A percentile compares a stretch with the other conserved stretches of the same genome.
These are phyloP conservation scores for Tetrapisispora taiwanensis DNA, from an alignment of 805 yeast genomes.

Conservation along the genomic window DNA sequence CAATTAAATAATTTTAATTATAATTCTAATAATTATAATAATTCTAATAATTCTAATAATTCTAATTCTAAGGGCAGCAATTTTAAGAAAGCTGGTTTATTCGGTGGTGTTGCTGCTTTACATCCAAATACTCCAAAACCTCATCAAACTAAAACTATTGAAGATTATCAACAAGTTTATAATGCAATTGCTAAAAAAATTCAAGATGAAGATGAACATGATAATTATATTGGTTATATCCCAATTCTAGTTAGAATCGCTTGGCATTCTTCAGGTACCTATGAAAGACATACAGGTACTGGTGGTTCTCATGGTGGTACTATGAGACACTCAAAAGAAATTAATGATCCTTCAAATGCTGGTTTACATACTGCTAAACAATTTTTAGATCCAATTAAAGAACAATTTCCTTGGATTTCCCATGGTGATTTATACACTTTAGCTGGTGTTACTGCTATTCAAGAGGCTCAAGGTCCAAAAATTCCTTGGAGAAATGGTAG, in stretches of 20 bases:
- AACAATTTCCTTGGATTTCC: slow-evolving; percentile 57
- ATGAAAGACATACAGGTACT: slow-evolving; percentile 43
- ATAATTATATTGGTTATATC: slow-evolving; percentile 59
- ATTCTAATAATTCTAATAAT: slow-evolving; percentile 12
- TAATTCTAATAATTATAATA: slow-evolving; percentile 9
- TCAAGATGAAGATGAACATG: slow-evolving; percentile 47
- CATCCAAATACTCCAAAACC: slow-evolving; percentile 23
- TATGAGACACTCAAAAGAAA: slow-evolving; percentile 43
- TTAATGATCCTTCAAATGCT: slow-evolving; percentile 47
- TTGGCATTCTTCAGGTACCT: slow-evolving; percentile 86
- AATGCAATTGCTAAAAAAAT: slow-evolving; percentile 61
- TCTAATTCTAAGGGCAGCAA: slow-evolving; percentile 14
- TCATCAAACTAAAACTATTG: slow-evolving; percentile 23
- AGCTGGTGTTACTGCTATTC: slow-evolving; percentile 70
- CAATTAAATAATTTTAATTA: background rate
- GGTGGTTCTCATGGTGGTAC: slow-evolving; percentile 73
- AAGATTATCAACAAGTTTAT: slow-evolving; percentile 57
- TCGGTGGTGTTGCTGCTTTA: slow-evolving; percentile 25
- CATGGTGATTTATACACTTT: slow-evolving; percentile 74
- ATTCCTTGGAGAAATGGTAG: slow-evolving; percentile 80
- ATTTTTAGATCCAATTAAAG: slow-evolving; percentile 43
- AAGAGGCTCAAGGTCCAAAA: slow-evolving; percentile 70
- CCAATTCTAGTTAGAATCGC: slow-evolving; percentile 73
- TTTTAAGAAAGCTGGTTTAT: slow-evolving; percentile 18
- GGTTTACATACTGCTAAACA: slow-evolving; percentile 53